Base-by-base conservation (phyloP, 345 rosid genomes). In the Populus deltoides region DNA sequence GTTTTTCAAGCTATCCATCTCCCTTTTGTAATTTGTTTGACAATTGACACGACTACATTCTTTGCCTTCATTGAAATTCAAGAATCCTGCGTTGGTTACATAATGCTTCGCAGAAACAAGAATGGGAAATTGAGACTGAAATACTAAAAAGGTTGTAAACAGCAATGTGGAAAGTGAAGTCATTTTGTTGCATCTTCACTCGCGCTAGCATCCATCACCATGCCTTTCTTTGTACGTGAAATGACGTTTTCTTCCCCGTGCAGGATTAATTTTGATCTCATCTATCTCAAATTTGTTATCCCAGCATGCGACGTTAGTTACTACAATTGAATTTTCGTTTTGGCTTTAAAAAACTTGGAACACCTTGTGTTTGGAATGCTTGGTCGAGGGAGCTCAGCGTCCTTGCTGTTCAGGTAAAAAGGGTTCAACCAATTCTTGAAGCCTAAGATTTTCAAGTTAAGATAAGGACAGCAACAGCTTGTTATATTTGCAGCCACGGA, bases 11-110 rank as follows among this genome's bases (percentile, higher is more conserved):
- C 77, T 66, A 85, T 85, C 77, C 72, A 85, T 85, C 79, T 77
- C 72, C 81, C 36, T 73, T 80, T 71, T 84, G 88, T 80, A 84
- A 53, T 79, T 80, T 75, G 67, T 27, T 41, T 53, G 35, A 51
- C 66, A 75, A 22, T 7, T 27, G 47, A 9, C 13, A 45, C 66
- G 74, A 67, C 61, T 49, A 18, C 73, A 81, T 82, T 82, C 84
- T 36, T 82, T 81, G 80, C 53, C 59, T 33, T 68, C 36, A 63
- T 57, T 77, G 74, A 77, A 81, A 81, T 72, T 79, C 74, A 84
- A 70, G 63, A 51, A 73, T 51, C 12, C 25, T 33, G 41, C 57
- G 76, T 79, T 43, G 49, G 70, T 71, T 71, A 41, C 9, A 6
- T 66, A 15, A 16, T 16, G 18, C 22, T 65, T 5, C 29, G 7